These are phyloP conservation scores for Imleria badia DNA, from an alignment of 768 basidiomycete genomes.

Conservation along the genomic window DNA sequence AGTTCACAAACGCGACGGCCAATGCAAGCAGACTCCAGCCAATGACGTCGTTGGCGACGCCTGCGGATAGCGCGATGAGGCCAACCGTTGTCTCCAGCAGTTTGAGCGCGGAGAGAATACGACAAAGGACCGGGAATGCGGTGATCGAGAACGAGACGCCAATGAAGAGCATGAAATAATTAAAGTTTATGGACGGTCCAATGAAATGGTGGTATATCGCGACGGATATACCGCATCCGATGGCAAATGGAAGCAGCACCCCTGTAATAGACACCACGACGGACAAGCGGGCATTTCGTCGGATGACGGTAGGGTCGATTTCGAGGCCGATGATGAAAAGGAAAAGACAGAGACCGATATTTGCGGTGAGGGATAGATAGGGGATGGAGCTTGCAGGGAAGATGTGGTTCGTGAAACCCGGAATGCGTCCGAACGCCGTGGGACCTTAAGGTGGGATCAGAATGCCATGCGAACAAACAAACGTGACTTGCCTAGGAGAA, in stretches of 20 bases:
- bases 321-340: conserved; percentile 93
- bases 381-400: conserved; percentile 73
- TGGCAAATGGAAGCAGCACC: conserved; percentile 81
- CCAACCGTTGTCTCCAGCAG: conserved; percentile 91
- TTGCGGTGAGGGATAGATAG: conserved; percentile 84
- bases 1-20: conserved; percentile 90
- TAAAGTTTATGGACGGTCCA: conserved; percentile 56
- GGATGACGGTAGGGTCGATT: conserved; percentile 80
- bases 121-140: conserved; percentile 86
- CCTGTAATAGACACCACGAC: conserved; percentile 73
- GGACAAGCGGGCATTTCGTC: conserved; percentile 68
- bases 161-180: conserved; percentile 92
- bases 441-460: conserved; percentile 27
- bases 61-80: conserved; percentile 88
- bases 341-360: conserved; percentile 85
- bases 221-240: conserved; percentile 75
- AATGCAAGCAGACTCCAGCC: conserved; percentile 90
- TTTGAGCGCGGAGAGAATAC: conserved; percentile 87
- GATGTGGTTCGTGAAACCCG: conserved; percentile 82
- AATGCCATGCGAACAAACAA: conserved; percentile 59
- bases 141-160: conserved; percentile 91
- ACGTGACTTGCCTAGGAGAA: conserved; percentile 63
- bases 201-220: conserved; percentile 79
- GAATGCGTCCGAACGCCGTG: conserved; percentile 76
- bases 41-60: conserved; percentile 87